Evolutionary conservation across 495 filamentous ascomycete genomes (phyloP).

Genomic region (Aspergillus carlsbadensis): DNA sequence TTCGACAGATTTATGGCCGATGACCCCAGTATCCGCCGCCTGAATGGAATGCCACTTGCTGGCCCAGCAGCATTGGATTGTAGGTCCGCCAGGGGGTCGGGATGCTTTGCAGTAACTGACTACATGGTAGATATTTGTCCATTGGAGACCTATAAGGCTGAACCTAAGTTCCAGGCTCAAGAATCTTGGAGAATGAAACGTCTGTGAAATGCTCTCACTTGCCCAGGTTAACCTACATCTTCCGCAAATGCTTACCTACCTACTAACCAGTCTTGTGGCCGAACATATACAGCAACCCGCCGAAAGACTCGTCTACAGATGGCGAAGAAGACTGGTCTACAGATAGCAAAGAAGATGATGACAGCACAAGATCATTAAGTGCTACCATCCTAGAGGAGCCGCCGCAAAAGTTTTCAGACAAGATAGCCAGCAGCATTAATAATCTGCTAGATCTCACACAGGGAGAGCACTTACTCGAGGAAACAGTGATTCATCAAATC

Average conservation of each 20-base stretch:
- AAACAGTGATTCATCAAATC: slow-evolving; percentile 2
- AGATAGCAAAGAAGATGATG: too few relatives aligned
- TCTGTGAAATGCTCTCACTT: slow-evolving; percentile 1
- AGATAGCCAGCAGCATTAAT: slow-evolving; percentile 16
- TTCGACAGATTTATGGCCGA: not conserved
- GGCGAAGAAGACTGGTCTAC: too few relatives aligned
- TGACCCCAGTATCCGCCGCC: slow-evolving; percentile 1
- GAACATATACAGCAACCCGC: not conserved
- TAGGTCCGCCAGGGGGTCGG: slow-evolving; percentile 11
- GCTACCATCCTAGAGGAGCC: slow-evolving; percentile 5
- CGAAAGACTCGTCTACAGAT: not conserved
- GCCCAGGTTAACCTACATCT: slow-evolving; percentile 2
- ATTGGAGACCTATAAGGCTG: not conserved
- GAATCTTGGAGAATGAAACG: slow-evolving; percentile 9
- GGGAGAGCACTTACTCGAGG: slow-evolving; percentile 4
- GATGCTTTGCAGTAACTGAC: slow-evolving; percentile 14
- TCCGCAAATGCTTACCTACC: slow-evolving; percentile 10
- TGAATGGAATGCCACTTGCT: slow-evolving; percentile 15
- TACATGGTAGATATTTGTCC: slow-evolving; percentile 19
- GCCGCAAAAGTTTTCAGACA: not conserved
- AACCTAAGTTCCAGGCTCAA: slow-evolving; percentile 2
- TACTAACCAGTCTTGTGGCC: slow-evolving; percentile 12
- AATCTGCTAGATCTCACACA: slow-evolving; percentile 19
- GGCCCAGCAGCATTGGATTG: slow-evolving; percentile 17
- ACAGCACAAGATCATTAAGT: not conserved